Percentiles rank a stretch among this genome's conserved stretches.
phyloP scores from a whole-genome alignment of 2,329 filamentous ascomycete species.

The Fusarium coicis region DNA sequence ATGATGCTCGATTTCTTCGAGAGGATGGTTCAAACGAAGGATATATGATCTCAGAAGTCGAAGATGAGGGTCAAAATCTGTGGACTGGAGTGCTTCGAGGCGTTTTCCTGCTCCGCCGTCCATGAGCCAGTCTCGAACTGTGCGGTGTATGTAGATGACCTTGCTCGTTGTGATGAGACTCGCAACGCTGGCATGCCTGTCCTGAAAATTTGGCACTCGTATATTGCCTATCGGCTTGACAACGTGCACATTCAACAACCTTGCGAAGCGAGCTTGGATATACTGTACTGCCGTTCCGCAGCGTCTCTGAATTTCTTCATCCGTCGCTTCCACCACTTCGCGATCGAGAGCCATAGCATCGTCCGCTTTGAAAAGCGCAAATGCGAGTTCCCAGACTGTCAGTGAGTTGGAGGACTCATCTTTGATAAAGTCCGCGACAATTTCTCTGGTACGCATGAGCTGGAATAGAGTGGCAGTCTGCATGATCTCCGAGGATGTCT shows the following conservation, averaged over 20 bases:
- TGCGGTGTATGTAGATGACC: constrained; percentile 10
- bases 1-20: constrained; percentile 51
- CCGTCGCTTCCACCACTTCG: background rate
- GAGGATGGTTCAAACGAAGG: constrained; percentile 47
- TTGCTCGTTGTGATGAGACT: constrained; percentile 8
- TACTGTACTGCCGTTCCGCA: background rate
- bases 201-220: background rate
- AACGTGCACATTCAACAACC: background rate
- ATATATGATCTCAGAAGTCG: constrained; percentile 27
- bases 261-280: background rate
- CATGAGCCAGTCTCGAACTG: constrained; percentile 14
- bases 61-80: constrained; percentile 1
- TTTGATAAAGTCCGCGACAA: constrained; percentile 7
- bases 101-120: background rate
- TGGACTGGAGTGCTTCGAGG: background rate
- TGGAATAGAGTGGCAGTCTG: constrained; percentile 8
- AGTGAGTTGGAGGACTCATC: constrained; percentile 10
- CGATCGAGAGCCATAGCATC: background rate
- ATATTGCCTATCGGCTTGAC: background rate
- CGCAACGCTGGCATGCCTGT: background rate
- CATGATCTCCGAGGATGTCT: background rate
- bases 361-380: background rate
- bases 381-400: constrained; percentile 8
- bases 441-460: background rate
- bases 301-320: background rate